A percentile compares a stretch with the other conserved stretches of the same genome.
These are phyloP conservation scores for Eleusine indica DNA, from an alignment of 176 grass and related monocot genomes.

Conservation along the genomic window DNA sequence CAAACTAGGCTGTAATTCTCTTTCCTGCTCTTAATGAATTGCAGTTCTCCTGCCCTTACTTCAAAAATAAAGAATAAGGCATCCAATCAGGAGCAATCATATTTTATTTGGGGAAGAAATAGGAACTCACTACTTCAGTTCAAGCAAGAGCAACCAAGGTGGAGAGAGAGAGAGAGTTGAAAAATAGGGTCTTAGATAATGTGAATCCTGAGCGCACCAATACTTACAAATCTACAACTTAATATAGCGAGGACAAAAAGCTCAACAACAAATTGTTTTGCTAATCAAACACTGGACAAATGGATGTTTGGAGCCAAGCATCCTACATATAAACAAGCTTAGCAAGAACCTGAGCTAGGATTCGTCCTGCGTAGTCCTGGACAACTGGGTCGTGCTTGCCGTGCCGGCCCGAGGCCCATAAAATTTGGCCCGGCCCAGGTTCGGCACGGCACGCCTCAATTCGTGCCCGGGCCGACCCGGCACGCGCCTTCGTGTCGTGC, in stretches of 20 bases:
- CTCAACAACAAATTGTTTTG: not conserved
- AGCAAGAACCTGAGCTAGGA: not conserved
- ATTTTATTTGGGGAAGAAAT: slow-evolving; percentile 7
- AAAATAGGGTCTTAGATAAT: slow-evolving; percentile 81
- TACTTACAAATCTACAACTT: slow-evolving; percentile 97
- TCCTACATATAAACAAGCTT: not conserved
- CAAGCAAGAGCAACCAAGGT: slow-evolving; percentile 86
- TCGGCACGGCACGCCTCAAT: too few species aligned
- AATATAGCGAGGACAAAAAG: slow-evolving; percentile 15
- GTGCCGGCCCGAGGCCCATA: too few species aligned
- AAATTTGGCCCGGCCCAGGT: too few species aligned
- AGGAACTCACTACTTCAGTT: slow-evolving; percentile 84
- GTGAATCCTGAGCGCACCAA: slow-evolving; percentile 93
- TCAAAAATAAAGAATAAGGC: not conserved
- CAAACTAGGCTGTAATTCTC: too few species aligned
- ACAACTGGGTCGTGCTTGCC: too few species aligned
- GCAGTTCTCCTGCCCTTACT: too few species aligned
- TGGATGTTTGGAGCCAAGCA: slow-evolving; percentile 5
- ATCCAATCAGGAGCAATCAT: not conserved
- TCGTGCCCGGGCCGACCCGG: too few species aligned
- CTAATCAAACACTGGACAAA: slow-evolving; percentile 2
- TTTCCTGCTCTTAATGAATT: too few species aligned
- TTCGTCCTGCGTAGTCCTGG: not conserved
- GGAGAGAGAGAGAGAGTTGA: slow-evolving; percentile 72
- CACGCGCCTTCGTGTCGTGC: too few species aligned